Conservation (phyloP, 2,329 filamentous ascomycete genomes). For the Aspergillus unguis region DNA sequence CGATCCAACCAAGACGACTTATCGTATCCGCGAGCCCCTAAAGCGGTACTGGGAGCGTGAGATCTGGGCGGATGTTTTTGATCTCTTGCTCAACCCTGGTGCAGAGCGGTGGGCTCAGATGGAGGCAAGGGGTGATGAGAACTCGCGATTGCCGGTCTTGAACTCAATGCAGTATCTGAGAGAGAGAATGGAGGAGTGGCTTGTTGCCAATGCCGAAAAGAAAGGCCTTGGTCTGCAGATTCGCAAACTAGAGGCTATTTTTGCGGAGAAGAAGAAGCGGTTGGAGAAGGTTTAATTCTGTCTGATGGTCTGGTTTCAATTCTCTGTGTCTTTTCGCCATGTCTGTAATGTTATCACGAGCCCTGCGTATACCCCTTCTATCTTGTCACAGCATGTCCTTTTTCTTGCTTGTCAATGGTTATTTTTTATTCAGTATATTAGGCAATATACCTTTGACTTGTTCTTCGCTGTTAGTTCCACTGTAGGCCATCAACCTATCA, state of each 20-base stretch:
- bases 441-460: too few relatives aligned
- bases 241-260: slow-evolving; percentile 63
- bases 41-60: slow-evolving; percentile 98
- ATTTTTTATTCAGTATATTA: background rate
- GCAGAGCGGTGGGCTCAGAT: slow-evolving; percentile 56
- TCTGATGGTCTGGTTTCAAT: background rate
- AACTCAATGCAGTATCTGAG: slow-evolving; percentile 66
- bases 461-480: too few relatives aligned
- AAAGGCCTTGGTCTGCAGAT: slow-evolving; percentile 61
- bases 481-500: too few relatives aligned
- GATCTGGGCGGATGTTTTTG: slow-evolving; percentile 80
- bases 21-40: slow-evolving; percentile 74
- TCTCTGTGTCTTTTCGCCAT: background rate
- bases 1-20: slow-evolving; percentile 53
- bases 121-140: slow-evolving; percentile 43
- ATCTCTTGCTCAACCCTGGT: slow-evolving; percentile 76
- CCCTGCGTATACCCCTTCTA: slow-evolving; percentile 9
- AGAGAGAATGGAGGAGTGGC: slow-evolving; percentile 78
- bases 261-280: slow-evolving; percentile 55
- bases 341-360: slow-evolving; percentile 12
- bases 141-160: slow-evolving; percentile 62
- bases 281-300: slow-evolving; percentile 24
- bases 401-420: background rate
- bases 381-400: slow-evolving; percentile 4
- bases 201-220: slow-evolving; percentile 77